Evolutionary conservation across 805 yeast genomes (phyloP).

Genomic region (Peterozyma xylosa): DNA sequence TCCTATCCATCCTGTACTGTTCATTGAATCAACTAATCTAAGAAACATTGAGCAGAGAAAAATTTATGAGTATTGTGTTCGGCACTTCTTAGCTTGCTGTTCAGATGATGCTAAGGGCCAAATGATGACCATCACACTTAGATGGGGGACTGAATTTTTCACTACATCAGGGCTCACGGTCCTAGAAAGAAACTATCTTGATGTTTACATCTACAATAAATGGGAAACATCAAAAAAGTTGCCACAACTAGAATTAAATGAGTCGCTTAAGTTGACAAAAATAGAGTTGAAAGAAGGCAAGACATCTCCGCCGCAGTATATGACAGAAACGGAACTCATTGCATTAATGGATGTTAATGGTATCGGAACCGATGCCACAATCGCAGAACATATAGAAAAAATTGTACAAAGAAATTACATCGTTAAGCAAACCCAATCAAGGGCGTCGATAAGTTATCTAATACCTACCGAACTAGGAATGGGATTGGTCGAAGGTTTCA

Average conservation of each 20-base stretch:
- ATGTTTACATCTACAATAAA: slow-evolving; percentile 67
- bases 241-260: slow-evolving; percentile 57
- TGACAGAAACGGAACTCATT: slow-evolving; percentile 91
- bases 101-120: slow-evolving; percentile 85
- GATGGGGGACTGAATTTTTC: slow-evolving; percentile 78
- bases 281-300: slow-evolving; percentile 64
- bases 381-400: slow-evolving; percentile 93
- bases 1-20: slow-evolving; percentile 85
- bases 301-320: slow-evolving; percentile 72
- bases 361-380: slow-evolving; percentile 98
- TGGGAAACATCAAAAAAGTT: slow-evolving; percentile 68
- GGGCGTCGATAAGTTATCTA: slow-evolving; percentile 34
- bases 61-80: slow-evolving; percentile 79
- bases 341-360: slow-evolving; percentile 95
- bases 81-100: slow-evolving; percentile 88
- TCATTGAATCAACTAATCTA: slow-evolving; percentile 23
- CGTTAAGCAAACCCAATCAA: slow-evolving; percentile 25
- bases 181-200: slow-evolving; percentile 66
- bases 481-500: slow-evolving; percentile 85
- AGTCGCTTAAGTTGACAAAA: slow-evolving; percentile 43
- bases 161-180: slow-evolving; percentile 70
- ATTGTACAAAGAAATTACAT: slow-evolving; percentile 64
- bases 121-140: slow-evolving; percentile 49
- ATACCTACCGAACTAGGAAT: slow-evolving; percentile 81
- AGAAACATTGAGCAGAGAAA: slow-evolving; percentile 41